Base-by-base conservation (phyloP, 2,329 filamentous ascomycete genomes). In the Shiraia sp. region DNA sequence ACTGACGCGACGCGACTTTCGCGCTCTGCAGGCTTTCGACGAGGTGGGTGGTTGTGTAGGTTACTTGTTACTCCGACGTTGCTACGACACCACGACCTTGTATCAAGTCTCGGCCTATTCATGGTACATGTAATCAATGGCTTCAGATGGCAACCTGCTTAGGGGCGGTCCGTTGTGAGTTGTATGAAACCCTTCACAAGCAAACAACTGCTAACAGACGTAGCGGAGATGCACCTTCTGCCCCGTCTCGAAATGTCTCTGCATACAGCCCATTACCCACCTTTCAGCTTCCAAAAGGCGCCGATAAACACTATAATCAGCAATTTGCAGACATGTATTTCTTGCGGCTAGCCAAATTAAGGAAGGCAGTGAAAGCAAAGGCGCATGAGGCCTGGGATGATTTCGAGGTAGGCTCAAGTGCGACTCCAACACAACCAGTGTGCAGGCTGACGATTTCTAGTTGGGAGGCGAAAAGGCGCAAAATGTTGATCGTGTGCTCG, bases 271-370 rank as follows among this genome's bases (percentile, higher is more conserved):
- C 92, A 0, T 78, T 95, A 19, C 74, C 83, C 40, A 87, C 85
- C 6, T 97, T 90, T 69, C 75, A 75, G 34, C 81, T 97, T 8
- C 80, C 87, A 16, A 85, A 76, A 50, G 80, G 79, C 17, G 70
- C 76, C 29, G 72, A 76, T 25, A 76, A 78, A 48, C 86, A 90
- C 40, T 99, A 97, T 69, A 79, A 91, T 68, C 93, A 97, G 69
- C 93, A 99, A 72, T 99, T 88, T 79, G 89, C 87, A 49, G 93
- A 99, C 71, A 92, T 97, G 82, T 99, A 99, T 78, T 99, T 96
- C 66, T 69, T 96, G 57, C 87, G 93, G 10, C 79, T 99, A 16
- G 83, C 89, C 26, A 87, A 88, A 71, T 82, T 99, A 67, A 96
- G 92, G 72, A 88, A 90, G 8, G 79, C 82, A 1, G 87, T 95